phyloP scores from a whole-genome alignment of 1,284 basidiomycete genomes.

The Ceratobasidium theobromae region DNA sequence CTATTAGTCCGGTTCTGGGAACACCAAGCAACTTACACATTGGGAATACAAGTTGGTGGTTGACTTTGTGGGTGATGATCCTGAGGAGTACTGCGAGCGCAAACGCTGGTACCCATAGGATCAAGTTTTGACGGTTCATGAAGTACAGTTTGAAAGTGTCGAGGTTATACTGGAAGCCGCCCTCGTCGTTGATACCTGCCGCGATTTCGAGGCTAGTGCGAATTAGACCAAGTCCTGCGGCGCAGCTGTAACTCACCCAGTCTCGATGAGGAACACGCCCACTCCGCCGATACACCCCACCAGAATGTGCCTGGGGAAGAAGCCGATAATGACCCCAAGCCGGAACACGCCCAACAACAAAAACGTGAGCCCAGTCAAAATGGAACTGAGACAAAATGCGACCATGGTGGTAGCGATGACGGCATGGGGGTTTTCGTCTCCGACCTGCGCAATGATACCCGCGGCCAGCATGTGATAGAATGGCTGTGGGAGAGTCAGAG shows the following conservation, averaged over 20 bases:
- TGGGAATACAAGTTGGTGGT: conserved; percentile 92
- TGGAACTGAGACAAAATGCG: conserved; percentile 83
- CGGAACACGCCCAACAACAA: conserved; percentile 81
- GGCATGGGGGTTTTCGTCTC: conserved; percentile 65
- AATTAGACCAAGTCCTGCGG: neutral
- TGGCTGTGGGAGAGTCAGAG: conserved; percentile 53
- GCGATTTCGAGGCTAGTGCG: conserved; percentile 71
- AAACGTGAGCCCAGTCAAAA: conserved; percentile 90
- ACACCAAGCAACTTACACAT: conserved; percentile 57
- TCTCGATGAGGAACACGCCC: conserved; percentile 87
- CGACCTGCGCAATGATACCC: conserved; percentile 73
- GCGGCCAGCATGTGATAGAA: conserved; percentile 93
- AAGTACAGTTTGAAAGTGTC: conserved; percentile 65
- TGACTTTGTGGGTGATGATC: conserved; percentile 75
- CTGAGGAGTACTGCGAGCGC: conserved; percentile 76
- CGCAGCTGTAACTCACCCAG: conserved; percentile 59
- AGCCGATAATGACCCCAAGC: conserved; percentile 86
- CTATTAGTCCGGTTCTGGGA: too few species aligned
- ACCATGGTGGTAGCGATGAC: conserved; percentile 90
- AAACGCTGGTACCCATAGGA: conserved; percentile 77
- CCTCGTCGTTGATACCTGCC: conserved; percentile 79
- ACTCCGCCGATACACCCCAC: conserved; percentile 97
- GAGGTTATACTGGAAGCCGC: conserved; percentile 66
- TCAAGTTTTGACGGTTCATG: conserved; percentile 59
- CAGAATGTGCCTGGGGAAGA: conserved; percentile 95